Conservation (phyloP, 1,284 basidiomycete species). For the Sporisorium exsertum region DNA sequence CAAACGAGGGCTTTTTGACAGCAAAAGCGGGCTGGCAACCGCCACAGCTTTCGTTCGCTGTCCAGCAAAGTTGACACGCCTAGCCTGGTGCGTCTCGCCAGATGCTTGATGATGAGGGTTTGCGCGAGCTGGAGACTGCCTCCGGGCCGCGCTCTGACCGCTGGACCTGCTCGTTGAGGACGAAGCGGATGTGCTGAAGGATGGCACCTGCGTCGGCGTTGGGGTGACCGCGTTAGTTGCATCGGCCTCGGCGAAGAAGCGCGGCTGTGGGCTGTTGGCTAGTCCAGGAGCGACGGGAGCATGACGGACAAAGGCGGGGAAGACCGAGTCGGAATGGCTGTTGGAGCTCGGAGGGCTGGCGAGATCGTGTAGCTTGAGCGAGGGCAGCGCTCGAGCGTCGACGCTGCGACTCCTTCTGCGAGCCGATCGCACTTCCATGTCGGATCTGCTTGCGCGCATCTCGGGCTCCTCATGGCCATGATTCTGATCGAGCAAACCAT, state of each 20-base stretch:
- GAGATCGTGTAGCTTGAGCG: constrained; percentile 23
- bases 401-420: constrained; percentile 51
- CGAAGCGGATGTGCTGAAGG: constrained; percentile 15
- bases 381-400: constrained; percentile 26
- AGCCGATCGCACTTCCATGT: constrained; percentile 29
- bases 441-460: constrained; percentile 35
- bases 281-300: constrained; percentile 24
- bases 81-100: constrained; percentile 46
- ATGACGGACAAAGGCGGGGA: constrained; percentile 50
- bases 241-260: constrained; percentile 26
- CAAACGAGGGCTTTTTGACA: constrained; percentile 40
- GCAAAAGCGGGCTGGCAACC: constrained; percentile 51
- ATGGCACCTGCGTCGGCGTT: constrained; percentile 13
- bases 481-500: constrained; percentile 43
- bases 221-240: constrained; percentile 21
- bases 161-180: constrained; percentile 12
- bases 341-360: constrained; percentile 43
- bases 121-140: constrained; percentile 17
- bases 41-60: constrained; percentile 48
- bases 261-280: constrained; percentile 35
- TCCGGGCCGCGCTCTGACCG: neutral
- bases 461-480: constrained; percentile 55
- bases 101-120: constrained; percentile 28
- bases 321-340: constrained; percentile 45
- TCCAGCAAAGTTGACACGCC: constrained; percentile 48